These are phyloP conservation scores for Starmerella ratchasimensis DNA, from an alignment of 805 yeast genomes.

Conservation along the genomic window DNA sequence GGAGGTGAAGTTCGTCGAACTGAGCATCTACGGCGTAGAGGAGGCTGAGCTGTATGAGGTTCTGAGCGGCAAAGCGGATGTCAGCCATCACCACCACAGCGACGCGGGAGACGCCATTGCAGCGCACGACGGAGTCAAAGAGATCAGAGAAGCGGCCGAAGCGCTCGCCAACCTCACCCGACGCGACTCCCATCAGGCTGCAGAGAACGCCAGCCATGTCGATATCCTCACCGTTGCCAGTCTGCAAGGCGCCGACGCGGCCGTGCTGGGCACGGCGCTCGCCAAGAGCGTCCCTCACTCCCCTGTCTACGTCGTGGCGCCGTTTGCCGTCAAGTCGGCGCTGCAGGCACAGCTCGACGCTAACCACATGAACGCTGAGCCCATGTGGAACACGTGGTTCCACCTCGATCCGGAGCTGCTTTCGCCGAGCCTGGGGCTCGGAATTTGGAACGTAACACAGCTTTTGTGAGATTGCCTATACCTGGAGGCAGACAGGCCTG, in stretches of 20 bases:
- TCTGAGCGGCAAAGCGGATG: background rate
- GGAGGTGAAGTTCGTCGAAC: conserved; percentile 20
- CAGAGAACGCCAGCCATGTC: background rate
- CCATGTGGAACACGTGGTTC: conserved; percentile 20
- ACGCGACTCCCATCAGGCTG: background rate
- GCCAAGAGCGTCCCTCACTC: too few relatives aligned
- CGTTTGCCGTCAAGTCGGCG: conserved; percentile 16
- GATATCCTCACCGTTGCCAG: conserved; percentile 28
- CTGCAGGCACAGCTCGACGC: background rate
- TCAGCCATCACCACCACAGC: background rate
- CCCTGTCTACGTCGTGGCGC: conserved; percentile 34
- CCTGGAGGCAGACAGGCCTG: too few relatives aligned
- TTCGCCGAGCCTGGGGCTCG: conserved; percentile 7
- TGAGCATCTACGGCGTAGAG: conserved; percentile 5
- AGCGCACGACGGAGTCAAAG: too few relatives aligned
- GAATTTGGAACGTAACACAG: conserved; percentile 8
- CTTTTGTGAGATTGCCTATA: background rate
- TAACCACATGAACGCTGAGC: too few relatives aligned
- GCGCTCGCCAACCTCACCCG: too few relatives aligned
- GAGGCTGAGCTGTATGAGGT: background rate
- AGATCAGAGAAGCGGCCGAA: too few relatives aligned
- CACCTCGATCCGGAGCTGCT: conserved; percentile 10
- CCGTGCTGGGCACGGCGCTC: too few relatives aligned
- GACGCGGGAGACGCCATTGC: too few relatives aligned
- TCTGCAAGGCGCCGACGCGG: conserved; percentile 35